A percentile compares a stretch with the other conserved stretches of the same genome.
Conservation (phyloP, 2,329 filamentous ascomycete genomes). For the Furcasterigmium furcatum region DNA sequence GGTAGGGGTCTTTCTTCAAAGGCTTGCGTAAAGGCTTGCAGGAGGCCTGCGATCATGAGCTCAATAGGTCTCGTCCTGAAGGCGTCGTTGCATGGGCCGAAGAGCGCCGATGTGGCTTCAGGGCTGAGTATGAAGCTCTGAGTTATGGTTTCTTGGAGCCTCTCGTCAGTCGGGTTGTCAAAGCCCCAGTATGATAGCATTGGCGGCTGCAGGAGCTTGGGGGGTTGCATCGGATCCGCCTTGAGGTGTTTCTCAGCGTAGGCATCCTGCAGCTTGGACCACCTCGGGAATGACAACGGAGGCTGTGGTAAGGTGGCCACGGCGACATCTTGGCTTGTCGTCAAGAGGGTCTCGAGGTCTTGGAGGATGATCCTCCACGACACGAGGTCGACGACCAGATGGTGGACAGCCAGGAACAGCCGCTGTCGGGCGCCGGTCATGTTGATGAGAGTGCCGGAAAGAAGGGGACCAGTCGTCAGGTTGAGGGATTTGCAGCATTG, state of each 20-base stretch:
- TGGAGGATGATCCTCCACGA: conserved; percentile 3
- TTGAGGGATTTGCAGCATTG: conserved; percentile 3
- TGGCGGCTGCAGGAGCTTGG: neutral
- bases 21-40: conserved; percentile 19
- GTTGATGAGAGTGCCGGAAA: too few relatives aligned
- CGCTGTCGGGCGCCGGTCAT: too few relatives aligned
- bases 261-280: neutral
- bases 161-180: neutral
- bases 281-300: too few relatives aligned
- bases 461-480: conserved; percentile 10
- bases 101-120: conserved; percentile 11
- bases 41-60: conserved; percentile 25
- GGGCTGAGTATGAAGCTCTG: conserved; percentile 6
- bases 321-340: neutral
- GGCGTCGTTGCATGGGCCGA: conserved; percentile 16
- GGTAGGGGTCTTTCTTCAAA: conserved; percentile 24
- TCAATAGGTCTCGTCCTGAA: conserved; percentile 28
- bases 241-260: neutral
- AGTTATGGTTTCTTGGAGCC: neutral
- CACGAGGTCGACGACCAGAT: conserved; percentile 3
- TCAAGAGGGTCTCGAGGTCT: conserved; percentile 1
- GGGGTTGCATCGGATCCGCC: neutral
- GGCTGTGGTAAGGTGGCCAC: too few relatives aligned
- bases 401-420: neutral
- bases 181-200: neutral